Evolutionary conservation across 306 rosid species (phyloP), one percentile per base, ranked within the genome.

Genomic region (Pyrus bretschneideri): DNA sequence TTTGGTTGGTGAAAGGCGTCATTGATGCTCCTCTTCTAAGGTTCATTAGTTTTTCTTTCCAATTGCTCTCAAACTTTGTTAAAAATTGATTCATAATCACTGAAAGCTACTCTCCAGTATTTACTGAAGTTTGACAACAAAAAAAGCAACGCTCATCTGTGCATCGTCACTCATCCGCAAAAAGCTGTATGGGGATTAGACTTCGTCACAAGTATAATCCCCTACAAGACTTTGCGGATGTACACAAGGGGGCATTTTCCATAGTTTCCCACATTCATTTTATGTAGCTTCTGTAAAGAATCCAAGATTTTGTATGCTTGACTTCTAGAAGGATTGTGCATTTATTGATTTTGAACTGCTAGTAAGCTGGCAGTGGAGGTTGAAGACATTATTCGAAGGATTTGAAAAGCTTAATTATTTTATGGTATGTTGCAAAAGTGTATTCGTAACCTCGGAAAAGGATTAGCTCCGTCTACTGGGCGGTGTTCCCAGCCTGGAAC

Each of bases 1-100:
- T 72, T 1, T 81, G 87, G 97, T n/a, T 87, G 87, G 88, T 93
- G 83, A 88, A 76, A 17, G 42, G 69, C 2, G 31, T 35, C 13
- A 23, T 15, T 23, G 18, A 68, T 46, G 18, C 57, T 22, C 29
- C 22, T 8, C 54, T 15, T 67, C 45, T 33, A 38, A 57, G 66
- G 76, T 60, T 29, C 35, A 11, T 27, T 21, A 35, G 52, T 27
- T 83, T 59, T 58, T 64, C 46, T 59, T 58, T 64, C 46, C 46
- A 45, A 3, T 12, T 57, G 68, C 45, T 68, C n/a, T 5, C 69
- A 59, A 19, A 23, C 76, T 74, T 49, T 79, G 72, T 59, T 44
- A 25, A 46, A 67, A 33, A 44, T n/a, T 31, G 29, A 49, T 58
- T 73, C 18, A 0, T 74, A 12, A 17, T 25, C 11, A 3, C 2